Percentiles rank a stretch among this genome's conserved stretches.
Evolutionary conservation across 306 rosid species (phyloP).

Genomic region (Dalbergia cochinchinensis): DNA sequence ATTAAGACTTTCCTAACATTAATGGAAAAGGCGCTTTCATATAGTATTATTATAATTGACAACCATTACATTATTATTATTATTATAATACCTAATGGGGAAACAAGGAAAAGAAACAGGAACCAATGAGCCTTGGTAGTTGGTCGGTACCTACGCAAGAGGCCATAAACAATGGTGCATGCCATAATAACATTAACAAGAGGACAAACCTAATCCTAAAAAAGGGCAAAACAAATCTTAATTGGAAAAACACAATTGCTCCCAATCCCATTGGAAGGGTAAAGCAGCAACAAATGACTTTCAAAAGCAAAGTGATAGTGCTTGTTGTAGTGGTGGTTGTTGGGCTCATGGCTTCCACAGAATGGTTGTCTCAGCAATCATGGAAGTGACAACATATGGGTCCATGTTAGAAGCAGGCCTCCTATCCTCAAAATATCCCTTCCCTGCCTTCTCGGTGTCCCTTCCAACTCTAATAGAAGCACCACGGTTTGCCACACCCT

Average conservation of each 20-base stretch:
- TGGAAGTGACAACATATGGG: constrained; percentile 92
- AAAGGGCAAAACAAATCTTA: constrained; percentile 11
- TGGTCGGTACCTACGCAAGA: constrained; percentile 9
- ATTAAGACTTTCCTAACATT: no score
- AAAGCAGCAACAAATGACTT: constrained; percentile 19
- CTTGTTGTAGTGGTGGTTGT: neutral
- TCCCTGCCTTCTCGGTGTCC: constrained; percentile 93
- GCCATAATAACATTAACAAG: neutral
- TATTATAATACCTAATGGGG: neutral
- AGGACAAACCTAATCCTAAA: constrained; percentile 27
- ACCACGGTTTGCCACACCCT: constrained; percentile 99
- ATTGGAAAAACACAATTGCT: neutral
- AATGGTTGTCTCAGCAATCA: constrained; percentile 93
- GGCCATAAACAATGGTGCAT: neutral
- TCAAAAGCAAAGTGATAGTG: constrained; percentile 1
- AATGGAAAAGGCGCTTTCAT: neutral
- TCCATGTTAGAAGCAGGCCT: constrained; percentile 99
- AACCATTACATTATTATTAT: constrained; percentile 46
- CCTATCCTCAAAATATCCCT: constrained; percentile 94
- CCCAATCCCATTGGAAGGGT: neutral
- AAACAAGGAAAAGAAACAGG: constrained; percentile 3
- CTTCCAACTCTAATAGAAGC: constrained; percentile 96
- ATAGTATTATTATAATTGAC: neutral
- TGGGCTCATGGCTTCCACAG: constrained; percentile 74
- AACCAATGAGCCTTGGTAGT: constrained; percentile 36